phyloP scores from a whole-genome alignment of 495 filamentous ascomycete genomes.

The Xylaria intraflava region DNA sequence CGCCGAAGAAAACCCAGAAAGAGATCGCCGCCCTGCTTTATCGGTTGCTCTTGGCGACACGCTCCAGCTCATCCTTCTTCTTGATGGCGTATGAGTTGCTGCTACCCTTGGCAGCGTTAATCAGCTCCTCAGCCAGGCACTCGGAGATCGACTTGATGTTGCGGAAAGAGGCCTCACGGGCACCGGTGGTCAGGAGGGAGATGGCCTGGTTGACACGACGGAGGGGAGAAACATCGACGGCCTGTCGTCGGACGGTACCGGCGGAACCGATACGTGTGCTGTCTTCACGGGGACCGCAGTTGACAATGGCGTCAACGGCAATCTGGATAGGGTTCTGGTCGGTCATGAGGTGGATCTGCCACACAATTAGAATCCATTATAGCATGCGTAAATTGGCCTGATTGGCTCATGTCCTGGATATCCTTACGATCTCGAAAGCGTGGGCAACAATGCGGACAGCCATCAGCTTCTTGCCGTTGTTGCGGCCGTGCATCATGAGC shows the following conservation, averaged over 20 bases:
- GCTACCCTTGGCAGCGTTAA: constrained; percentile 99
- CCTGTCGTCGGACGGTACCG: constrained; percentile 98
- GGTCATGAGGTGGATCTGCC: constrained; percentile 98
- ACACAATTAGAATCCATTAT: constrained; percentile 9
- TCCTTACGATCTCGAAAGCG: constrained; percentile 95
- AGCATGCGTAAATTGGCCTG: background rate
- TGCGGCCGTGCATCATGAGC: constrained; percentile 99
- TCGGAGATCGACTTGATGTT: constrained; percentile 98
- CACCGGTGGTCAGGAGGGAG: constrained; percentile 92
- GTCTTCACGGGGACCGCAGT: constrained; percentile 99
- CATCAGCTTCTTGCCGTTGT: constrained; percentile 99
- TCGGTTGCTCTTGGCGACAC: constrained; percentile 99
- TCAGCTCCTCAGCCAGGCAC: constrained; percentile 98
- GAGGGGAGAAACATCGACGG: constrained; percentile 98
- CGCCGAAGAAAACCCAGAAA: constrained; percentile 37
- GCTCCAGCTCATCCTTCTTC: constrained; percentile 99
- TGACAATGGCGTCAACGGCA: constrained; percentile 98
- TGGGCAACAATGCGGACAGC: constrained; percentile 98
- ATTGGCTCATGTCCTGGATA: background rate
- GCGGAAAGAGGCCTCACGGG: constrained; percentile 94
- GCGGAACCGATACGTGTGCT: constrained; percentile 98
- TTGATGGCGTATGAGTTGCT: constrained; percentile 99
- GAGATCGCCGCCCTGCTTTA: constrained; percentile 46
- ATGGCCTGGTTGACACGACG: constrained; percentile 99
- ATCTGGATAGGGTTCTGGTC: constrained; percentile 99